phyloP scores from a whole-genome alignment of 192 early-diverging fungal genomes.

The Backusella tuberculispora region DNA sequence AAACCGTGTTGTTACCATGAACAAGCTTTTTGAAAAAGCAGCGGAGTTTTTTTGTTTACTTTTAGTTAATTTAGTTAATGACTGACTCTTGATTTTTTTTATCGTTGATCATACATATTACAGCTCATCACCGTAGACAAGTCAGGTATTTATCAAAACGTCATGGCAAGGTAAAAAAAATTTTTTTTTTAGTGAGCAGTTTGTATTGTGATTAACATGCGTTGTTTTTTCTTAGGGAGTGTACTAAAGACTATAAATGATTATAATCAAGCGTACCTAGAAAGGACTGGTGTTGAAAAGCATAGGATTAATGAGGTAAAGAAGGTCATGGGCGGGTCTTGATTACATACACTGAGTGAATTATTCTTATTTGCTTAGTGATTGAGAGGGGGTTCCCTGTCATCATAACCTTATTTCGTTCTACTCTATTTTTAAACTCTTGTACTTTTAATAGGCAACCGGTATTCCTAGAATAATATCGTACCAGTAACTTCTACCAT shows the following conservation, averaged over 20 bases:
- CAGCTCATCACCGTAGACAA: not conserved
- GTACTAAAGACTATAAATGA: not conserved
- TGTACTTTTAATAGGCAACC: not conserved
- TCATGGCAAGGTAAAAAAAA: too few relatives aligned
- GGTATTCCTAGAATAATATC: not conserved
- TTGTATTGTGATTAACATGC: too few relatives aligned
- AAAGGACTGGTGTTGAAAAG: not conserved
- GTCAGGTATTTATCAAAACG: too few relatives aligned
- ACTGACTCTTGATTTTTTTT: slow-evolving; percentile 6
- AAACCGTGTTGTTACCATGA: not conserved
- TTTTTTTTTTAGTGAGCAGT: too few relatives aligned
- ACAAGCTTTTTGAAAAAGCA: not conserved
- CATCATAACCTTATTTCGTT: not conserved
- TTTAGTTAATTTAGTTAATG: not conserved
- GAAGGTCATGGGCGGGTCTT: not conserved
- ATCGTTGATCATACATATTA: not conserved
- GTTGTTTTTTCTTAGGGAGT: too few relatives aligned
- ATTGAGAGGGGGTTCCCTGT: not conserved
- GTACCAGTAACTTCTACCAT: not conserved
- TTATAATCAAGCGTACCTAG: not conserved
- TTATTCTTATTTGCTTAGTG: not conserved
- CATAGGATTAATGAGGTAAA: not conserved
- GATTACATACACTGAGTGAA: not conserved
- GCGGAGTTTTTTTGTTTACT: slow-evolving; percentile 2
- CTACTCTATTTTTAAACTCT: not conserved